Conservation (phyloP, 139 green algal species). For the Micromonas pusilla region DNA sequence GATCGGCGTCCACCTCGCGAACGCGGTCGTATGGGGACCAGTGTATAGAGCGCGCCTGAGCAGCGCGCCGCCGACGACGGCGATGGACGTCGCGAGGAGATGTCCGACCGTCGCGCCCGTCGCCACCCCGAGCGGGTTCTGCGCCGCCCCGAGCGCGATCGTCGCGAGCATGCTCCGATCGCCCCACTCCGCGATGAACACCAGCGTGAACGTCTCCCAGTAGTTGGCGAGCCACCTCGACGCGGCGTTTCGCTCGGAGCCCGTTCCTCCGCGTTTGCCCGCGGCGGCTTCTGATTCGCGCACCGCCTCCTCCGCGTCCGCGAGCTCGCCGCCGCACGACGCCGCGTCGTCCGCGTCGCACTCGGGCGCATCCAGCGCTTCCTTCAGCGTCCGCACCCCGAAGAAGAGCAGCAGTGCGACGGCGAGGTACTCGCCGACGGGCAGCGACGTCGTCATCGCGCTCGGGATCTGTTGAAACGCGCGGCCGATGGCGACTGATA, state of each 20-base stretch:
- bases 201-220: constrained; percentile 46
- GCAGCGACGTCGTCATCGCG: constrained; percentile 41
- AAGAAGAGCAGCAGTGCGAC: constrained; percentile 87
- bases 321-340: constrained; percentile 37
- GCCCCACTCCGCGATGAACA: constrained; percentile 81
- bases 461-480: constrained; percentile 70
- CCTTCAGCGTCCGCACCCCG: constrained; percentile 67
- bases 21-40: too few species aligned
- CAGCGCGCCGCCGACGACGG: constrained; percentile 77
- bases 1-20: too few species aligned
- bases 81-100: constrained; percentile 78
- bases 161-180: constrained; percentile 90
- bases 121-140: constrained; percentile 78
- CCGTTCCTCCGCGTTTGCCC: constrained; percentile 39
- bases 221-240: constrained; percentile 38
- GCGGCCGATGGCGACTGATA: constrained; percentile 84
- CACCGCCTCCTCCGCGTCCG: constrained; percentile 61
- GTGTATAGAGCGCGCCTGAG: too few species aligned
- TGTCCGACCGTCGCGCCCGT: constrained; percentile 81
- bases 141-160: constrained; percentile 82
- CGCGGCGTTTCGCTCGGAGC: constrained; percentile 25
- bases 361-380: constrained; percentile 23
- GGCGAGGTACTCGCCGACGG: constrained; percentile 58
- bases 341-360: constrained; percentile 49
- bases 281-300: constrained; percentile 25